Evolutionary conservation across 495 filamentous ascomycete genomes (phyloP).

Genomic region (Xylaria intraflava): DNA sequence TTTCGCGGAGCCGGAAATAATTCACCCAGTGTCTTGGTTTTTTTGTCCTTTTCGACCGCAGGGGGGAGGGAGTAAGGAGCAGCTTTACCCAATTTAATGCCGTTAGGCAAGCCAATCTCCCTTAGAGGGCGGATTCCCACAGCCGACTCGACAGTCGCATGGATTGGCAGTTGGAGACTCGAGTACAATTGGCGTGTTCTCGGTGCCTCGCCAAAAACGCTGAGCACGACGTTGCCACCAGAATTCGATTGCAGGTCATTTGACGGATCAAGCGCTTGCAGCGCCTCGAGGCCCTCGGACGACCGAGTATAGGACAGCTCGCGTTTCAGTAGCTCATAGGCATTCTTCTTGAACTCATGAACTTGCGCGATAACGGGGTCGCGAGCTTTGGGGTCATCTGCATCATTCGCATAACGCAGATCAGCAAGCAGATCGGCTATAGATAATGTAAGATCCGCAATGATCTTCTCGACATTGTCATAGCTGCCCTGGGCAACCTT

Average conservation of each 20-base stretch:
- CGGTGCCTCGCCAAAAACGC: slow-evolving; percentile 63
- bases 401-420: slow-evolving; percentile 22
- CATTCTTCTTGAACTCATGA: slow-evolving; percentile 36
- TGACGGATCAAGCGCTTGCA: slow-evolving; percentile 15
- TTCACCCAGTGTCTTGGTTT: slow-evolving; percentile 64
- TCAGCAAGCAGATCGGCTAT: slow-evolving; percentile 35
- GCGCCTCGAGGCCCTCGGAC: slow-evolving; percentile 5
- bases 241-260: slow-evolving; percentile 22
- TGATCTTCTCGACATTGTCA: slow-evolving; percentile 37
- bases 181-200: slow-evolving; percentile 75
- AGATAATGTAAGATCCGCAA: slow-evolving; percentile 37
- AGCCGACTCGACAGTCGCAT: slow-evolving; percentile 27
- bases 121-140: slow-evolving; percentile 41
- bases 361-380: slow-evolving; percentile 31
- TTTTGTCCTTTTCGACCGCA: slow-evolving; percentile 39
- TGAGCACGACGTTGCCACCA: slow-evolving; percentile 55
- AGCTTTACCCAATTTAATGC: slow-evolving; percentile 64
- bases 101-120: slow-evolving; percentile 63
- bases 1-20: slow-evolving; percentile 67
- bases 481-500: slow-evolving; percentile 40
- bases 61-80: slow-evolving; percentile 39
- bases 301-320: slow-evolving; percentile 34
- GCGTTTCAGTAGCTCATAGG: slow-evolving; percentile 33
- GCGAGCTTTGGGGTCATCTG: slow-evolving; percentile 17
- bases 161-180: slow-evolving; percentile 58